phyloP scores from a whole-genome alignment of 805 yeast species.

The Vanderwaltozyma yarrowii region DNA sequence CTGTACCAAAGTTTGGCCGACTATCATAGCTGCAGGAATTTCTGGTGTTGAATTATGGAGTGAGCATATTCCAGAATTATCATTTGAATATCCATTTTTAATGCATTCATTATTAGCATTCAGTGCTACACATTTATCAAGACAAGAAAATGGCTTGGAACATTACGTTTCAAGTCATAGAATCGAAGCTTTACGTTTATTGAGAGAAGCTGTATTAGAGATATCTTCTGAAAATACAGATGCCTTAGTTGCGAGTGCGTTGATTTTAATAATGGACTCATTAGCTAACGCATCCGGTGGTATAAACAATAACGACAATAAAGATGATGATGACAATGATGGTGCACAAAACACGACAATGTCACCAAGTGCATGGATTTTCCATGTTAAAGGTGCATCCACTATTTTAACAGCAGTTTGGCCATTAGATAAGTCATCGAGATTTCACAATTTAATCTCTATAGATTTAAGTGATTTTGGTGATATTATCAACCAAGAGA shows the following conservation, averaged over 20 bases:
- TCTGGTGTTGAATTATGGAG: constrained; percentile 77
- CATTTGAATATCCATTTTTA: constrained; percentile 77
- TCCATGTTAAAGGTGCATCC: constrained; percentile 95
- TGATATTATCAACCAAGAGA: constrained; percentile 36
- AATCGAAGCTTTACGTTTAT: constrained; percentile 70
- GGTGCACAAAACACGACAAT: constrained; percentile 25
- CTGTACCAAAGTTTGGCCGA: constrained; percentile 71
- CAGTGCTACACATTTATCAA: constrained; percentile 81
- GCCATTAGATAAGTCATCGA: constrained; percentile 65
- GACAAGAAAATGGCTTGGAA: constrained; percentile 66
- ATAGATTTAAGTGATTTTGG: constrained; percentile 87
- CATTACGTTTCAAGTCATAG: constrained; percentile 78
- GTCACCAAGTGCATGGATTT: constrained; percentile 94
- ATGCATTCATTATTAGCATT: constrained; percentile 90
- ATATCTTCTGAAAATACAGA: constrained; percentile 82
- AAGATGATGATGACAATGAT: constrained; percentile 6
- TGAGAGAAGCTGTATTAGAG: constrained; percentile 78
- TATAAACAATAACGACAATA: not conserved
- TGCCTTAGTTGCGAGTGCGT: constrained; percentile 86
- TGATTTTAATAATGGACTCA: constrained; percentile 85
- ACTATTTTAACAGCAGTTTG: constrained; percentile 94
- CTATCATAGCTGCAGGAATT: constrained; percentile 86
- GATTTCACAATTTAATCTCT: constrained; percentile 62
- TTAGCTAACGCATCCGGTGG: constrained; percentile 73
- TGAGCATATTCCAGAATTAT: constrained; percentile 76